phyloP scores from a whole-genome alignment of 805 yeast species.

The Clavispora fructus region DNA sequence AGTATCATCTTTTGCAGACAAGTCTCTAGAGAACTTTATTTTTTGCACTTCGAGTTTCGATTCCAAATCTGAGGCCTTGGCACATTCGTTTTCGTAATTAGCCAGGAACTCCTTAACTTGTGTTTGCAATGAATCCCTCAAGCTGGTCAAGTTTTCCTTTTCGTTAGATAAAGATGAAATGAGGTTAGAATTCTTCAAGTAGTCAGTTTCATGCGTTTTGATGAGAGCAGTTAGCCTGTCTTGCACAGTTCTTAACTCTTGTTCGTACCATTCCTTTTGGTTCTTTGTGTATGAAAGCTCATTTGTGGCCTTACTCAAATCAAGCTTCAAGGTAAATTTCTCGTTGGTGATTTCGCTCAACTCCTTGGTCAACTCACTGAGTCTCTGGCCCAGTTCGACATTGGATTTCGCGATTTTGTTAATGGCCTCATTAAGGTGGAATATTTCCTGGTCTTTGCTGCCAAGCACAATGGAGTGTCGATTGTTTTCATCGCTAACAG shows the following conservation, averaged over 20 bases:
- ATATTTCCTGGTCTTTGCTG: slow-evolving; percentile 20
- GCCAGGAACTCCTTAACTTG: slow-evolving; percentile 46
- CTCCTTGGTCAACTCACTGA: slow-evolving; percentile 31
- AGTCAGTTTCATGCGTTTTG: slow-evolving; percentile 35
- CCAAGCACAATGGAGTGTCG: slow-evolving; percentile 1
- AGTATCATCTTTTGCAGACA: slow-evolving; percentile 53
- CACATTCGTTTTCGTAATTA: slow-evolving; percentile 25
- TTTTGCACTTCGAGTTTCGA: slow-evolving; percentile 43
- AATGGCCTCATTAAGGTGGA: slow-evolving; percentile 22
- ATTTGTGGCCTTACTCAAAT: slow-evolving; percentile 29
- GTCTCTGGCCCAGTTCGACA: slow-evolving; percentile 30
- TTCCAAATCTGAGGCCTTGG: slow-evolving; percentile 17
- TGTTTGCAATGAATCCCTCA: slow-evolving; percentile 19
- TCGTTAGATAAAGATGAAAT: slow-evolving; percentile 19
- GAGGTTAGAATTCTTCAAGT: slow-evolving; percentile 23
- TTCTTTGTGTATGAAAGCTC: slow-evolving; percentile 28
- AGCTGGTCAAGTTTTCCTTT: slow-evolving; percentile 29
- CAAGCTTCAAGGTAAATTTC: slow-evolving; percentile 32
- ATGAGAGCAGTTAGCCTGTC: slow-evolving; percentile 32
- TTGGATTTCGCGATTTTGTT: slow-evolving; percentile 27
- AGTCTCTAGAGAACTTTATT: slow-evolving; percentile 29
- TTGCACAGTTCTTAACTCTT: slow-evolving; percentile 32
- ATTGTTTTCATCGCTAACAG: slow-evolving; percentile 7
- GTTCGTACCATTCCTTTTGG: slow-evolving; percentile 38
- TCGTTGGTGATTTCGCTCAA: slow-evolving; percentile 33